A percentile compares a stretch with the other conserved stretches of the same genome.
Evolutionary conservation across 2,329 filamentous ascomycete genomes (phyloP).

Genomic region (Botryosphaeria dothidea): DNA sequence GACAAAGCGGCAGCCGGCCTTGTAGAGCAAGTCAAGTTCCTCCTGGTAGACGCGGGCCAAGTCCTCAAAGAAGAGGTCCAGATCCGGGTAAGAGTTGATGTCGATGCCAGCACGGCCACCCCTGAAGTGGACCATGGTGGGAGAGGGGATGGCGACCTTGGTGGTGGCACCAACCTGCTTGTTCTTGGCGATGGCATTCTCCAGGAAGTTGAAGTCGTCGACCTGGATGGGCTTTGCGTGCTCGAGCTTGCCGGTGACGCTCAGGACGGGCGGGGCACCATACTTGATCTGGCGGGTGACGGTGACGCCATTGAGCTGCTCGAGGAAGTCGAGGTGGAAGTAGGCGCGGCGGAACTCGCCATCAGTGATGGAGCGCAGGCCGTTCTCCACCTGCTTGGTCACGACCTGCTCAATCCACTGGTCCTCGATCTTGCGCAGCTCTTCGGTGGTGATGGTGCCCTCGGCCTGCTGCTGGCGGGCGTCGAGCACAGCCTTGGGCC

Average conservation of each 20-base stretch:
- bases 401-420: conserved; percentile 52
- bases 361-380: conserved; percentile 55
- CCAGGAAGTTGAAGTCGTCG: conserved; percentile 57
- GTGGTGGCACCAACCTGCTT: conserved; percentile 42
- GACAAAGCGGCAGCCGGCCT: conserved; percentile 57
- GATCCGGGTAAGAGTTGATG: conserved; percentile 53
- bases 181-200: conserved; percentile 45
- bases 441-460: conserved; percentile 42
- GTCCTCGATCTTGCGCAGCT: conserved; percentile 55
- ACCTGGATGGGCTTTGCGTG: conserved; percentile 58
- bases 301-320: conserved; percentile 56
- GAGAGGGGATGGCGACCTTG: conserved; percentile 60
- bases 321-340: conserved; percentile 62
- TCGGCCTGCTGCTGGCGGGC: conserved; percentile 51
- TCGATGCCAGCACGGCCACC: conserved; percentile 56
- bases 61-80: conserved; percentile 59
- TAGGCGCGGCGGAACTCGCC: conserved; percentile 59
- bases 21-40: conserved; percentile 56
- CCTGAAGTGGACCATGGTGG: conserved; percentile 64
- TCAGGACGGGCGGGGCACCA: conserved; percentile 54
- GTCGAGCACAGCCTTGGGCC: conserved; percentile 52
- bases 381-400: conserved; percentile 50
- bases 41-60: conserved; percentile 57
- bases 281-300: conserved; percentile 49
- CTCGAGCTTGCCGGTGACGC: conserved; percentile 55